Percentiles rank a stretch among this genome's conserved stretches.
phyloP scores from a whole-genome alignment of 257 asterid genomes.

The Solanum tarapatanum region DNA sequence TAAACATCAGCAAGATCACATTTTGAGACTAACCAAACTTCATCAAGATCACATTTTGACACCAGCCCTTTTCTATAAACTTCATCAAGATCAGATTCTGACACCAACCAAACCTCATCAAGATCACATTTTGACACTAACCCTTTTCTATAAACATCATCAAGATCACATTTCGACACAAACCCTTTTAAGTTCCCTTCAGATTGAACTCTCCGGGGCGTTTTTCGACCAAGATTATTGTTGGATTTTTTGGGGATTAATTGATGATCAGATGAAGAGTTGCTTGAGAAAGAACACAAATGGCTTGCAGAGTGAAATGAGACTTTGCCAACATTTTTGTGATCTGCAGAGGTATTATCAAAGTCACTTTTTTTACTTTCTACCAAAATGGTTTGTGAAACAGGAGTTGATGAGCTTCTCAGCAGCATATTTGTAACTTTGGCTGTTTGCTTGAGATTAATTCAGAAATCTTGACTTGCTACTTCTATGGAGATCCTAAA shows the following conservation, averaged over 20 bases:
- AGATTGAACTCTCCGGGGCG: background rate
- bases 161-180: constrained; percentile 1
- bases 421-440: background rate
- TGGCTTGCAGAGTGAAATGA: constrained; percentile 1
- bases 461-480: background rate
- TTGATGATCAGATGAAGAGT: constrained; percentile 3
- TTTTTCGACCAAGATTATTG: background rate
- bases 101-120: background rate
- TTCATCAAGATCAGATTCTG: background rate
- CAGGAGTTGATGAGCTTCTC: constrained; percentile 21
- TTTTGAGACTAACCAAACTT: background rate
- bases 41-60: background rate
- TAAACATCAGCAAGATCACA: background rate
- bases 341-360: background rate
- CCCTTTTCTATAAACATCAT: background rate
- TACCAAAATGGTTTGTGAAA: constrained; percentile 10
- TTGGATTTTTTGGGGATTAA: background rate
- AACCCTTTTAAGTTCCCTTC: constrained; percentile 18
- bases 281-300: constrained; percentile 5
- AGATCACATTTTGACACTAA: background rate
- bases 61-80: background rate
- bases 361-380: constrained; percentile 1
- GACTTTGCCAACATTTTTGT: background rate
- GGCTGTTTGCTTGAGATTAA: background rate
- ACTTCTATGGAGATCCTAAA: background rate